Conservation (phyloP, 2,329 filamentous ascomycete genomes). For the Leptosphaerulina australis region DNA sequence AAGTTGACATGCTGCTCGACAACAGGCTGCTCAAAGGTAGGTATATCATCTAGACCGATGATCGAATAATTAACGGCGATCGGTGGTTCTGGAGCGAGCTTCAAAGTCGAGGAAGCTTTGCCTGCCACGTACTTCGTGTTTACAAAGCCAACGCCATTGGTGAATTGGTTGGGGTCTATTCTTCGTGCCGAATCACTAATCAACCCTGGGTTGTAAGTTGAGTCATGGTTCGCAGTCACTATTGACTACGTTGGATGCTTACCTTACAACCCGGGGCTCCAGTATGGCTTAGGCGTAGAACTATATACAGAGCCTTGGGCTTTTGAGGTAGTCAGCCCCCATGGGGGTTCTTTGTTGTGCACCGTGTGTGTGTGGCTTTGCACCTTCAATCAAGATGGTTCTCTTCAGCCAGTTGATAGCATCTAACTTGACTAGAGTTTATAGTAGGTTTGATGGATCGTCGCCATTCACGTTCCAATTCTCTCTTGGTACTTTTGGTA, state of each 20-base stretch:
- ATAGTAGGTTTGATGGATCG: conserved; percentile 58
- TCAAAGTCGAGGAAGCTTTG: not conserved
- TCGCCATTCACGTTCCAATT: conserved; percentile 49
- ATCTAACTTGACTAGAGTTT: conserved; percentile 53
- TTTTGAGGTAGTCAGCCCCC: conserved; percentile 40
- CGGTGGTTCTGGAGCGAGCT: conserved; percentile 30
- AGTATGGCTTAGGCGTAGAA: conserved; percentile 44
- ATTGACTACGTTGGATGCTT: conserved; percentile 54
- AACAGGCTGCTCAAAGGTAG: conserved; percentile 23
- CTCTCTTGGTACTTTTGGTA: conserved; percentile 47
- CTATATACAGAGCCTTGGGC: conserved; percentile 31
- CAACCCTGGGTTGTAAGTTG: conserved; percentile 52
- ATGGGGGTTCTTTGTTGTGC: conserved; percentile 54
- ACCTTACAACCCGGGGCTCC: conserved; percentile 44
- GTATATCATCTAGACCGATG: conserved; percentile 19
- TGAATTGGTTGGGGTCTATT: conserved; percentile 40
- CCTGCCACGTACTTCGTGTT: not conserved
- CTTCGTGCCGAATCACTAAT: conserved; percentile 45
- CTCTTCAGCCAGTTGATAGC: conserved; percentile 53
- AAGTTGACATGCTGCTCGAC: conserved; percentile 52
- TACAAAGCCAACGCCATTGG: not conserved
- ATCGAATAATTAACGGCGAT: conserved; percentile 27
- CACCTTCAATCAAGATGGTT: conserved; percentile 57
- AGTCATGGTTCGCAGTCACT: conserved; percentile 53
- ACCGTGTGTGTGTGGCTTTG: conserved; percentile 62